phyloP scores from a whole-genome alignment of 139 green algal genomes.

The Choricystis sp. region DNA sequence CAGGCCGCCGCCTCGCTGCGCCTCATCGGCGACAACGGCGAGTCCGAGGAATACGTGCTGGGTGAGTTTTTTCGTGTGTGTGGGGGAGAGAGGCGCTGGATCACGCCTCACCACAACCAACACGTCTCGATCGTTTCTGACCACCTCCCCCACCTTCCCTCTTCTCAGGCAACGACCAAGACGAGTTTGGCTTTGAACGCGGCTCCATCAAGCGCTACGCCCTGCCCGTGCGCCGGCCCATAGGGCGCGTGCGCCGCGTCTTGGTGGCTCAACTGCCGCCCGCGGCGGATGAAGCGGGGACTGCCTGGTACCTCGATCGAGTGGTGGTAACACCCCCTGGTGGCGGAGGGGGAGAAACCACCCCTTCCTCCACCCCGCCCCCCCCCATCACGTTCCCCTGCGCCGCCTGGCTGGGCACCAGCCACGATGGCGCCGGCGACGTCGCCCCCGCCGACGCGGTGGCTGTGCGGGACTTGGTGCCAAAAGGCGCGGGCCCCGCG shows the following conservation, averaged over 20 bases:
- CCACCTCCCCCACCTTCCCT: too few species aligned
- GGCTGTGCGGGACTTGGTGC: background rate
- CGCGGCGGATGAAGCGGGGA: constrained; percentile 4
- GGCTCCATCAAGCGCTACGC: constrained; percentile 30
- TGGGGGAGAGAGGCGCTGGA: too few species aligned
- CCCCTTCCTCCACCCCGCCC: background rate
- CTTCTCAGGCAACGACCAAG: constrained; percentile 24
- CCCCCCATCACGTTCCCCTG: constrained; percentile 56
- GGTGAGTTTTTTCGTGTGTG: constrained; percentile 2
- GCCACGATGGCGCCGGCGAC: constrained; percentile 29
- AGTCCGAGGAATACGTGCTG: constrained; percentile 20
- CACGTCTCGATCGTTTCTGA: background rate
- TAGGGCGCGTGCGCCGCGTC: constrained; percentile 37
- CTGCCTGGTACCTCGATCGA: constrained; percentile 54
- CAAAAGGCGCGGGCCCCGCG: constrained; percentile 11
- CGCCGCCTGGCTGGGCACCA: constrained; percentile 63
- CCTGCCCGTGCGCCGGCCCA: constrained; percentile 14
- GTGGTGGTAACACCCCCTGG: constrained; percentile 1
- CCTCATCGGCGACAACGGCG: constrained; percentile 12
- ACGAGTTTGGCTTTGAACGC: constrained; percentile 33
- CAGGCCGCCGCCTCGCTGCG: background rate
- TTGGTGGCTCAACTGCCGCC: constrained; percentile 7
- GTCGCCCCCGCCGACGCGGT: background rate
- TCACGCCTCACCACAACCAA: background rate
- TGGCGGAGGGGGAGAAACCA: background rate